Conservation (phyloP, 2,329 filamentous ascomycete species). For the Trichoderma hamatum region DNA sequence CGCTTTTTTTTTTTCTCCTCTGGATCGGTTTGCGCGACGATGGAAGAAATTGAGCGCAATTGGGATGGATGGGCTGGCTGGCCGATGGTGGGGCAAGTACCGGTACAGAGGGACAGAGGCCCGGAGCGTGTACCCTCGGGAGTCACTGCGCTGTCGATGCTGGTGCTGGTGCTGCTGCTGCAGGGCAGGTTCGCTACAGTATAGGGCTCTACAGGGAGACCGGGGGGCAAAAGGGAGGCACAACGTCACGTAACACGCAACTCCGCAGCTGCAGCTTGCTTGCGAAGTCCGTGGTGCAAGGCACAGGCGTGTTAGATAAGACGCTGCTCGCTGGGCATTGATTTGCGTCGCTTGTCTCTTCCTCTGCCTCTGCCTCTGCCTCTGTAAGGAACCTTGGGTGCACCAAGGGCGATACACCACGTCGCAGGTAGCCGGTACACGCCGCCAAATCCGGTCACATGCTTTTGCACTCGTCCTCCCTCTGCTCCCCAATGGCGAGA, state of each 20-base stretch:
- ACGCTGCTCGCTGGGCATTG: neutral
- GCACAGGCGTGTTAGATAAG: neutral
- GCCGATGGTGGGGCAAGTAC: conserved; percentile 24
- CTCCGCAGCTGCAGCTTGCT: neutral
- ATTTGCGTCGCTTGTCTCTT: neutral
- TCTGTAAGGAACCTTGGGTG: neutral
- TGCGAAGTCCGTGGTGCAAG: neutral
- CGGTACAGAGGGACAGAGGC: neutral
- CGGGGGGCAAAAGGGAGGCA: too few species aligned
- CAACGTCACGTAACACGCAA: too few species aligned
- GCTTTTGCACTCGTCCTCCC: neutral
- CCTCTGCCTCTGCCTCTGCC: too few species aligned
- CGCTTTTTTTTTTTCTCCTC: conserved; percentile 11
- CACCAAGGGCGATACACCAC: neutral
- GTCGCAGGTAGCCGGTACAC: neutral
- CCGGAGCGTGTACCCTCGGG: neutral
- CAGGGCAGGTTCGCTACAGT: neutral
- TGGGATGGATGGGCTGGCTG: conserved; percentile 1
- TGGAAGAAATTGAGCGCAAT: neutral
- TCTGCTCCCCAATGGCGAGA: neutral
- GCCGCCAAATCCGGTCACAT: neutral
- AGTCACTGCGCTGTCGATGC: neutral
- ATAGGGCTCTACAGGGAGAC: neutral
- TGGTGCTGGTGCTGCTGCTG: neutral
- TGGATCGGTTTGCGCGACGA: conserved; percentile 18